Evolutionary conservation across 176 grass and related monocot species (phyloP).

Genomic region (Aechmea fasciata): DNA sequence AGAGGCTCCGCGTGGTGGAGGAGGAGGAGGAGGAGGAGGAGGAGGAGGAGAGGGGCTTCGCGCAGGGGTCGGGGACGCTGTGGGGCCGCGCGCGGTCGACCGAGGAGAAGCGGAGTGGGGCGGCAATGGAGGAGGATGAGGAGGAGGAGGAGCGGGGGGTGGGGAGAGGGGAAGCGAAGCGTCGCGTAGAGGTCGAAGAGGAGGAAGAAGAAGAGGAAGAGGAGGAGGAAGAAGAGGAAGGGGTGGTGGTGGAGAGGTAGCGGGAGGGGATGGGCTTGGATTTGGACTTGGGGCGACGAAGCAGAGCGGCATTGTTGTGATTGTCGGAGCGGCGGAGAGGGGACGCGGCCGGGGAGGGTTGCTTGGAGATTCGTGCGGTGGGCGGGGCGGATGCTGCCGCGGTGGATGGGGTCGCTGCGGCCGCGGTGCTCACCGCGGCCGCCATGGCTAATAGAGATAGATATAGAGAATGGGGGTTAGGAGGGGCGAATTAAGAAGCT

Average conservation of each 20-base stretch:
- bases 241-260: slow-evolving; percentile 1
- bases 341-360: neutral
- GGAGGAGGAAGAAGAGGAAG: neutral
- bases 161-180: slow-evolving; percentile 2
- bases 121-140: neutral
- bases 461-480: neutral
- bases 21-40: slow-evolving; percentile 37
- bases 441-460: neutral
- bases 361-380: neutral
- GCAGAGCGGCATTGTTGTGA: slow-evolving; percentile 8
- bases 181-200: neutral
- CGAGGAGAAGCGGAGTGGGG: neutral
- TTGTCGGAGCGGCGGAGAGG: slow-evolving; percentile 8
- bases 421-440: neutral
- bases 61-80: slow-evolving; percentile 24
- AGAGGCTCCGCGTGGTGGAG: slow-evolving; percentile 81
- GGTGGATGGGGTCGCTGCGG: neutral
- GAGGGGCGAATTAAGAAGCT: too few relatives aligned
- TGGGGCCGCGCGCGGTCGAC: slow-evolving; percentile 20
- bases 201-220: slow-evolving; percentile 4
- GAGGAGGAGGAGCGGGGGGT: neutral
- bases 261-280: slow-evolving; percentile 14
- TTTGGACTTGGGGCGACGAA: neutral
- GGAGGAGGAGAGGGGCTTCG: slow-evolving; percentile 18
- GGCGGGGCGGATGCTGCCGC: neutral